Percentiles rank a stretch among this genome's conserved stretches.
These are phyloP conservation scores for Oenanthe sinensis DNA, from an alignment of 129 eudicot genomes.

Conservation along the genomic window DNA sequence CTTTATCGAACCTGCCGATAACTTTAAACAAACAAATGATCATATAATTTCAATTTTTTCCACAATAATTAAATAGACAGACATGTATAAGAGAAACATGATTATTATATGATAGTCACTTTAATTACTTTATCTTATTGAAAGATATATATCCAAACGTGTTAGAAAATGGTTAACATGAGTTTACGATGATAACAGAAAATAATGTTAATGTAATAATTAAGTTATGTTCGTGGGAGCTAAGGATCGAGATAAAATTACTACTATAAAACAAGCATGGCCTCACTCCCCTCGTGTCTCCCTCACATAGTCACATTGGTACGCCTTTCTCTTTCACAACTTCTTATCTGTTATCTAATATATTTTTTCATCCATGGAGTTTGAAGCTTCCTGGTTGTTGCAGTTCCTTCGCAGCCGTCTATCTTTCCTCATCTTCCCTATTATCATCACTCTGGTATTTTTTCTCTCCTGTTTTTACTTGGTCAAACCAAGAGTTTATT, in stretches of 20 bases:
- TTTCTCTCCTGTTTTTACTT: conserved; percentile 18
- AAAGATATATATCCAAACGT: neutral
- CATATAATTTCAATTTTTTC: neutral
- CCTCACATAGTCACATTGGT: conserved; percentile 3
- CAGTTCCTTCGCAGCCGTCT: conserved; percentile 13
- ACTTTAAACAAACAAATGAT: neutral
- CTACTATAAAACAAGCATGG: conserved; percentile 7
- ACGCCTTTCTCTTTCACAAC: neutral
- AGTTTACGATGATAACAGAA: neutral
- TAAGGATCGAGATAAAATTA: neutral
- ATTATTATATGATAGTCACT: neutral
- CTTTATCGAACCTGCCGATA: neutral
- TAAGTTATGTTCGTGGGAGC: neutral
- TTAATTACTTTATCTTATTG: neutral
- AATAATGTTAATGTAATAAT: no score
- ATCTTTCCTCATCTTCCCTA: neutral
- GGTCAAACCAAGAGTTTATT: conserved; percentile 28
- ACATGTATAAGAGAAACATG: neutral
- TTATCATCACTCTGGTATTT: conserved; percentile 13
- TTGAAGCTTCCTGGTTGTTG: conserved; percentile 16
- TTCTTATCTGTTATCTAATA: no score
- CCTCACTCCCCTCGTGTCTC: neutral
- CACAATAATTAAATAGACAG: neutral
- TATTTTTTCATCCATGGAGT: conserved; percentile 19
- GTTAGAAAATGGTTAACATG: neutral